Percentiles rank a stretch among this genome's conserved stretches.
Conservation (phyloP, 2,329 filamentous ascomycete species). For the Helminthosporium solani region DNA sequence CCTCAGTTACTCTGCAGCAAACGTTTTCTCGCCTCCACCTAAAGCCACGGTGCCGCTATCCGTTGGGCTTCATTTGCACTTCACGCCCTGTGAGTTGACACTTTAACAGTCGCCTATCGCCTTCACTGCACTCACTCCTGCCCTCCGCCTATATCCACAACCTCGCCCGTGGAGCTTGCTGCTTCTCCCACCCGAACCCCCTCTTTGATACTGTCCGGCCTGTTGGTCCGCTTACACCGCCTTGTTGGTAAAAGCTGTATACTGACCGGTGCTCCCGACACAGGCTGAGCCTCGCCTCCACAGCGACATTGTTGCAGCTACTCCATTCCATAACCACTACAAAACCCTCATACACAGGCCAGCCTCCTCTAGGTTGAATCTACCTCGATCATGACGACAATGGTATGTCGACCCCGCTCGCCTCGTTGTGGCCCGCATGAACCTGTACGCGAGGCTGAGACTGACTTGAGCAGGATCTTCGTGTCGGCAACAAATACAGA, state of each 20-base stretch:
- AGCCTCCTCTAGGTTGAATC: constrained; percentile 38
- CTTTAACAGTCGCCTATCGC: constrained; percentile 28
- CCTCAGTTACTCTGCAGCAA: constrained; percentile 17
- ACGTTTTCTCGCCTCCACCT: constrained; percentile 12
- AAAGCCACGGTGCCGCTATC: constrained; percentile 26
- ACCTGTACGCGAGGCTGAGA: constrained; percentile 16
- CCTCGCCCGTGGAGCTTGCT: constrained; percentile 14
- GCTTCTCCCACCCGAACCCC: constrained; percentile 18
- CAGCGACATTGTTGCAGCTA: constrained; percentile 17
- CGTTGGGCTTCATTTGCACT: constrained; percentile 39
- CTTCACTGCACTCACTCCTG: constrained; percentile 9
- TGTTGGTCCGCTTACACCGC: constrained; percentile 43
- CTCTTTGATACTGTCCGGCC: constrained; percentile 22
- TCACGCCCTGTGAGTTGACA: constrained; percentile 43
- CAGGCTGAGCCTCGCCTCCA: constrained; percentile 39
- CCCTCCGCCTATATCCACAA: constrained; percentile 5
- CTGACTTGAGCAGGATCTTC: constrained; percentile 72
- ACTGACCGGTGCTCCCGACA: constrained; percentile 43
- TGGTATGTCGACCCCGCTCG: constrained; percentile 53
- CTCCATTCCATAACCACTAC: constrained; percentile 19
- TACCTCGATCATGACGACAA: constrained; percentile 59
- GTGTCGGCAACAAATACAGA: constrained; percentile 99
- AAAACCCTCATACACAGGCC: constrained; percentile 25
- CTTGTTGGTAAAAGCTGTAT: constrained; percentile 44
- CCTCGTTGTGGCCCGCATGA: constrained; percentile 14